Evolutionary conservation across 768 basidiomycete genomes (phyloP), one percentile per base, ranked within the genome.

Genomic region (Solioccasus polychromus): DNA sequence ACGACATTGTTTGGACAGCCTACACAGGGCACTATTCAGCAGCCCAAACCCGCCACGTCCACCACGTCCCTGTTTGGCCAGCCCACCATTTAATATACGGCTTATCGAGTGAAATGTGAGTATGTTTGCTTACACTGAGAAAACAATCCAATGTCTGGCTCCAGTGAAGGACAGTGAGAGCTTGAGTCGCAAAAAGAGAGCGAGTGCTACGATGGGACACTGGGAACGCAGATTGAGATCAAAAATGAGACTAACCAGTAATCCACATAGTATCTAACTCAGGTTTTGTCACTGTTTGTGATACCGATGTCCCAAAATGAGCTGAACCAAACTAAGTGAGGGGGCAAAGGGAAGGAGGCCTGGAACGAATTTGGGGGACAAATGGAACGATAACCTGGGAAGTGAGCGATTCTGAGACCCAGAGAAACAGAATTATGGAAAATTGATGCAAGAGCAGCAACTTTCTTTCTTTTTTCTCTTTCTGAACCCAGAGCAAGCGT

Each of bases 191-290:
- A 51, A 83, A 90, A 66, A n/a, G 88, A 90, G 12, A 87, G 56
- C 0, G 88, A 89, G 74, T 87, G 80, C 88, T 90, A 48, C 4
- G 40, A 10, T 2, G 8, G 15, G 10, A 24, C n/a, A n/a, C 38
- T 53, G 35, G 61, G 26, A 22, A 37, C 9, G 25, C 1, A 14
- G 8, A 24, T 10, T 19, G 12, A 20, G 14, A 9, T 14, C 7
- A 28, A 7, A 36, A 14, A n/a, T n/a, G n/a, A 28, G 19, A 59
- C 74, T 30, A 32, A 86, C 87, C 75, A 90, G 69, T 8, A 87
- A 53, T n/a, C 86, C 87, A 86, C 86, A 66, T 88, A 88, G 59
- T 86, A 82, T 35, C 84, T 85, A 12, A 90, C 83, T 50, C 74
- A 71, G 3, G 77, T 77, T 58, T 88, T 82, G 57, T 86, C 77